Evolutionary conservation across 2,329 filamentous ascomycete genomes (phyloP).

Genomic region (Didymella exigua): DNA sequence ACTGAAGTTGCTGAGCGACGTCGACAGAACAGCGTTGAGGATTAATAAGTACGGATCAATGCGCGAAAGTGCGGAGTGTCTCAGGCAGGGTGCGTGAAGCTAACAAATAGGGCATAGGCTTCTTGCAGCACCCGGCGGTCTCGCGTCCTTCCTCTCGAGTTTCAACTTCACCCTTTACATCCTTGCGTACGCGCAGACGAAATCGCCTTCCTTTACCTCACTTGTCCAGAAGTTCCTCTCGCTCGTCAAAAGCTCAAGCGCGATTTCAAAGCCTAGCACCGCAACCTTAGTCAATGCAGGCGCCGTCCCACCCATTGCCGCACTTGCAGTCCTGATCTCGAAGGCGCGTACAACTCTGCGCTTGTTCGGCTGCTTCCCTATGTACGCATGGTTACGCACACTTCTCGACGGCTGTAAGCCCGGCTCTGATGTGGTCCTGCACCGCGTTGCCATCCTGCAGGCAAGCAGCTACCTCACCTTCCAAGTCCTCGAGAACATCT

Average conservation of each 20-base stretch:
- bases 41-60: slow-evolving; percentile 50
- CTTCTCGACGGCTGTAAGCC: slow-evolving; percentile 50
- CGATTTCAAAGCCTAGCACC: slow-evolving; percentile 31
- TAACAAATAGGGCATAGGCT: slow-evolving; percentile 38
- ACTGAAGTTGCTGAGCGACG: slow-evolving; percentile 39
- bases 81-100: slow-evolving; percentile 8
- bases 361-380: slow-evolving; percentile 51
- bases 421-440: slow-evolving; percentile 50
- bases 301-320: slow-evolving; percentile 41
- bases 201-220: slow-evolving; percentile 40
- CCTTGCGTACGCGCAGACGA: slow-evolving; percentile 51
- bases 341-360: slow-evolving; percentile 53
- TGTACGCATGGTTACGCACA: slow-evolving; percentile 53
- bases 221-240: slow-evolving; percentile 40
- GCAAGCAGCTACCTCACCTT: slow-evolving; percentile 52
- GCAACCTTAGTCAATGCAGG: slow-evolving; percentile 32
- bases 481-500: slow-evolving; percentile 54
- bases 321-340: slow-evolving; percentile 49
- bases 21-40: slow-evolving; percentile 50
- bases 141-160: slow-evolving; percentile 53
- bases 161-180: slow-evolving; percentile 56
- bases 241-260: slow-evolving; percentile 40
- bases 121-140: slow-evolving; percentile 52
- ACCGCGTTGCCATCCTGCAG: slow-evolving; percentile 50
- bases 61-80: background rate